Evolutionary conservation across 2,329 filamentous ascomycete genomes (phyloP), one percentile per base, ranked within the genome.

Genomic region (Fusarium duplospermum): DNA sequence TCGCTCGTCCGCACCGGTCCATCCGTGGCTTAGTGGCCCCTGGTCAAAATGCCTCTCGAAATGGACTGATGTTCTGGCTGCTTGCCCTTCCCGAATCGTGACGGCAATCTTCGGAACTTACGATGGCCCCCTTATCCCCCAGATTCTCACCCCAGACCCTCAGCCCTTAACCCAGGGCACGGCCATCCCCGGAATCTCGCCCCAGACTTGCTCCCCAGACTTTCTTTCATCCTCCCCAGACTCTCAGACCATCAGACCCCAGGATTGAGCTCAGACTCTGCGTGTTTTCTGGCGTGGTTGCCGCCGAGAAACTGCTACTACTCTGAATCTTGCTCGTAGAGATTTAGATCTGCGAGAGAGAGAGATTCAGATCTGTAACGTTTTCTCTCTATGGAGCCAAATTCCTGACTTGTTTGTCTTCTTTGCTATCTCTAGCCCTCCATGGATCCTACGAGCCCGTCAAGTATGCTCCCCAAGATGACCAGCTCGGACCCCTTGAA

Each of bases 131-230:
- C 22, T 50, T 38, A 52, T 42, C 73, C 67, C 64, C 72, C 66
- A 47, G 68, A 65, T 69, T 72, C 63, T 70, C 62, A 16, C 62
- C 67, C 69, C 70, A 65, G 62, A 63, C 58, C 22, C n/a, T 36
- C 61, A 64, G 14, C 38, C 36, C 40, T 60, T 56, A n/a, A 57
- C 50, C 36, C 29, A 38, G 33, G 45, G 24, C n/a, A 60, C 27
- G 24, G 27, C n/a, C 22, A 20, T 27, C 40, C 47, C 38, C 29
- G 27, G 45, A 52, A 38, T 22, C 33, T 24, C 24, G 35, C 20
- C 29, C 61, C 33, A 63, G n/a, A 54, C 4, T 38, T 27, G 8
- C 22, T 14, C 38, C 54, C 38, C 47, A 33, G 62, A 52, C n/a
- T 47, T 60, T 62, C 16, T 36, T 20, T 50, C 54, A 16, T 45